These are phyloP conservation scores for Pelargonium fulgidum DNA, from an alignment of 441 rosid species.

Conservation along the genomic window DNA sequence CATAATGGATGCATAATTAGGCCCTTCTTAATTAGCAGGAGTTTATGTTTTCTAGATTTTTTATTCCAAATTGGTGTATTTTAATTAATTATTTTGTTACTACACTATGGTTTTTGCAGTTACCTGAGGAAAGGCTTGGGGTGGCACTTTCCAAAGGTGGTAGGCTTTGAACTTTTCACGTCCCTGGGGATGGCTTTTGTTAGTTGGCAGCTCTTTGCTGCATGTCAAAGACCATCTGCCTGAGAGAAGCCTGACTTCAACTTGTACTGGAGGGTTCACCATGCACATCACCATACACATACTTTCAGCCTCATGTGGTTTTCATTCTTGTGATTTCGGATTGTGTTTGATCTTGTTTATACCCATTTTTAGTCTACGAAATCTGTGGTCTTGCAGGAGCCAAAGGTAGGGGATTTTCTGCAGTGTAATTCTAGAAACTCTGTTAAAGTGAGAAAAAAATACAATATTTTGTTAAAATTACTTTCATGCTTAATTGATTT, in stretches of 20 bases:
- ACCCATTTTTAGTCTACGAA: background rate
- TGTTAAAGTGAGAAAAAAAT: background rate
- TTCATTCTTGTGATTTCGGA: background rate
- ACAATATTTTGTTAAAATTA: too few species aligned
- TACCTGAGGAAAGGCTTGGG: conserved; percentile 4
- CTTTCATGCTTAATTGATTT: too few species aligned
- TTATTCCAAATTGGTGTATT: too few species aligned
- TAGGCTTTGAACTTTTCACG: background rate
- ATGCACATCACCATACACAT: background rate
- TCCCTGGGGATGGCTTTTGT: background rate
- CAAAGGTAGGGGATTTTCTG: background rate
- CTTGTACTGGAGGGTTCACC: background rate
- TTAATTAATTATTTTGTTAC: background rate
- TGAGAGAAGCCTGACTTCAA: background rate
- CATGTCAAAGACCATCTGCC: conserved; percentile 2
- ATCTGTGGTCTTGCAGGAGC: background rate
- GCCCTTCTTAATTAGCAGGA: too few species aligned
- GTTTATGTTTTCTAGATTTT: too few species aligned
- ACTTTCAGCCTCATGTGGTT: background rate
- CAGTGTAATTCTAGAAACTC: background rate
- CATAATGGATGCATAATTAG: too few species aligned
- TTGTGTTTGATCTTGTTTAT: background rate
- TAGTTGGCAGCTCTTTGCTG: conserved; percentile 3
- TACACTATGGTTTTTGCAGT: background rate
- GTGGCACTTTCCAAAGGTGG: background rate